Base-by-base conservation (phyloP, 2,329 filamentous ascomycete genomes). In the Thelonectria discophora region DNA sequence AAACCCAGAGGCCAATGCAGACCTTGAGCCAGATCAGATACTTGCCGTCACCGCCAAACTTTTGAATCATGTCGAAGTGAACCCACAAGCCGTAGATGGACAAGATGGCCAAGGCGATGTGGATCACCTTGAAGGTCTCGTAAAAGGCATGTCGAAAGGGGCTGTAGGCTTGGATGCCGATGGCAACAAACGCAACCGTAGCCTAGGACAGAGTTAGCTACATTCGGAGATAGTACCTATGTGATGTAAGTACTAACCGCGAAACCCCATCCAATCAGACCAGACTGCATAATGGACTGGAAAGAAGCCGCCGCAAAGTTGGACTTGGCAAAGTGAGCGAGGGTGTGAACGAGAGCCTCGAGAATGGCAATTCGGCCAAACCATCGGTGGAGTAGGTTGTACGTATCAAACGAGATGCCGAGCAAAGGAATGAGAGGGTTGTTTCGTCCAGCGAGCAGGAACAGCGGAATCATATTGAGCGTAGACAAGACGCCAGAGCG, bases 341-440 rank as follows among this genome's bases (percentile, higher is more conserved):
- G 72, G 1, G 86, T 87, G 76, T 94, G 91, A 30, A 84, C 80
- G 42, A 93, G 68, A 10, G 88, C 82, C 74, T 94, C 90, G 13
- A 92, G 77, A 17, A 90, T 83, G 24, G 91, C 89, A 62, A 93
- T 91, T 40, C 91, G 87, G 69, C 91, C 91, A 65, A 93, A 85
- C 91, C 91, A 94, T 64, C 91, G 86, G 77, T 94, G 91, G 60
- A 94, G 81, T 63, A 94, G 78, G 79, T 94, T 94, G 82, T 91
- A 93, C 1, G 90, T 92, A 75, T 94, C 91, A 75, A 93, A 94
- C 4, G 89, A 91, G 65, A 94, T 88, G 63, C 88, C 87, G 55
- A 92, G 82, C 66, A 90, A 80, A 63, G 82, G 81, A 73, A 94
- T 92, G 66, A 94, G 81, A 20, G 90, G 90, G 77, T 94, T 94